Percentiles rank a stretch among this genome's conserved stretches.
Conservation (phyloP, 176 grass and related monocot species). For the Musa troglodytarum region DNA sequence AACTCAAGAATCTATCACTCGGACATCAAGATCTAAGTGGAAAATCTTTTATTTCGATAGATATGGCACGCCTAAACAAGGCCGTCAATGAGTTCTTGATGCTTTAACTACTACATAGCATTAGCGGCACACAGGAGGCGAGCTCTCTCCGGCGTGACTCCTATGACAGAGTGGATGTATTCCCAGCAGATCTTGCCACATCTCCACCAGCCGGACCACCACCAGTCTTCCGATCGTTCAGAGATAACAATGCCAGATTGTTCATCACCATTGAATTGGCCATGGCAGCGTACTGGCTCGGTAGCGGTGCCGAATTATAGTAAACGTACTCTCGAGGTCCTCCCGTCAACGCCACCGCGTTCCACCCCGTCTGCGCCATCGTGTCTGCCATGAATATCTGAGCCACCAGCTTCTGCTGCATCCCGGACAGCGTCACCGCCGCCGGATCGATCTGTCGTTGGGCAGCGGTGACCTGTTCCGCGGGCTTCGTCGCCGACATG, state of each 20-base stretch:
- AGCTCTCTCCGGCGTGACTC: too few relatives aligned
- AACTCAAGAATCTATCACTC: too few relatives aligned
- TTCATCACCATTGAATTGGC: background rate
- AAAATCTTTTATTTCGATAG: too few relatives aligned
- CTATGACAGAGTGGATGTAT: background rate
- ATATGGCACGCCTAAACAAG: too few relatives aligned
- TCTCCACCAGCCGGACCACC: background rate
- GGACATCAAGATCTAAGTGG: too few relatives aligned
- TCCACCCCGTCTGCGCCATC: background rate
- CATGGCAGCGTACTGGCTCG: background rate
- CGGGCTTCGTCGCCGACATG: background rate
- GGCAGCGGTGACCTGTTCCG: background rate
- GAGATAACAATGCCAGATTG: background rate
- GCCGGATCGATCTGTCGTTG: background rate
- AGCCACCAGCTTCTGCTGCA: background rate
- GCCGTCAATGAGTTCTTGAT: too few relatives aligned
- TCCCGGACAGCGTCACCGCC: background rate
- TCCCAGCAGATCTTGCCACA: background rate
- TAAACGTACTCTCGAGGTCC: background rate
- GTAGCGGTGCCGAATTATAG: background rate
- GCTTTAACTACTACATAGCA: too few relatives aligned
- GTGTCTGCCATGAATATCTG: background rate
- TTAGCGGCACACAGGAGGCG: too few relatives aligned
- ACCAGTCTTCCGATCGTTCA: background rate
- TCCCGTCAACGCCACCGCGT: background rate